Evolutionary conservation across 1,284 basidiomycete species (phyloP).

Genomic region (Cryptococcus sp.): DNA sequence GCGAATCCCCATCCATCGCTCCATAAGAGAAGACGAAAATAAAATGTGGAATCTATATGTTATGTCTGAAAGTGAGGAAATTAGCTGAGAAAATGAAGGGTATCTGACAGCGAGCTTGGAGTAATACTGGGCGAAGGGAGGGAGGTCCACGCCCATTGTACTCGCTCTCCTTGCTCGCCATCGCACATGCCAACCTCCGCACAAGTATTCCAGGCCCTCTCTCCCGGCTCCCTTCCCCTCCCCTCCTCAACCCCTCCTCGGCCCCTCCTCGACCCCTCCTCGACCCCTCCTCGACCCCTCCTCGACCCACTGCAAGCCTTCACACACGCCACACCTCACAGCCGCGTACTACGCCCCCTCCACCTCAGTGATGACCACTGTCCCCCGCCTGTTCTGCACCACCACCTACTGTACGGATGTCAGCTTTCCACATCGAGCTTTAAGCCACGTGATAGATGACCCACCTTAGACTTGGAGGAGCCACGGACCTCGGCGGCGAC

Average conservation of each 20-base stretch:
- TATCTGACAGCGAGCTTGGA: not conserved
- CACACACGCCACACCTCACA: not conserved
- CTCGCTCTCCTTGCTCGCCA: not conserved
- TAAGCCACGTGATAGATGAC: not conserved
- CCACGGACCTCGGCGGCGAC: slow-evolving; percentile 29
- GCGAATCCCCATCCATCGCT: no score
- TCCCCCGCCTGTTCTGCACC: slow-evolving; percentile 25
- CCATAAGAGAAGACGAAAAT: not conserved
- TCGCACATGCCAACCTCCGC: not conserved
- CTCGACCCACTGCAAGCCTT: not conserved
- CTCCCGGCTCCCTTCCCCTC: not conserved
- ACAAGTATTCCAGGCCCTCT: not conserved
- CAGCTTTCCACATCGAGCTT: slow-evolving; percentile 12
- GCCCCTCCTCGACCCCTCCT: not conserved
- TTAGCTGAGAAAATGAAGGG: not conserved
- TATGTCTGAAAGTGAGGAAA: not conserved
- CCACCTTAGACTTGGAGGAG: slow-evolving; percentile 31
- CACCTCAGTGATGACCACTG: slow-evolving; percentile 33
- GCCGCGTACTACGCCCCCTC: not conserved
- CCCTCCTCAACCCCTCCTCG: not conserved
- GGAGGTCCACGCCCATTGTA: not conserved
- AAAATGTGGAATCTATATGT: not conserved
- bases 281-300: not conserved
- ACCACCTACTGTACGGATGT: slow-evolving; percentile 34
- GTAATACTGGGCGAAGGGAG: not conserved